A percentile compares a stretch with the other conserved stretches of the same genome.
phyloP scores from a whole-genome alignment of 352 stramenopile genomes.

The Pythium biforme region DNA sequence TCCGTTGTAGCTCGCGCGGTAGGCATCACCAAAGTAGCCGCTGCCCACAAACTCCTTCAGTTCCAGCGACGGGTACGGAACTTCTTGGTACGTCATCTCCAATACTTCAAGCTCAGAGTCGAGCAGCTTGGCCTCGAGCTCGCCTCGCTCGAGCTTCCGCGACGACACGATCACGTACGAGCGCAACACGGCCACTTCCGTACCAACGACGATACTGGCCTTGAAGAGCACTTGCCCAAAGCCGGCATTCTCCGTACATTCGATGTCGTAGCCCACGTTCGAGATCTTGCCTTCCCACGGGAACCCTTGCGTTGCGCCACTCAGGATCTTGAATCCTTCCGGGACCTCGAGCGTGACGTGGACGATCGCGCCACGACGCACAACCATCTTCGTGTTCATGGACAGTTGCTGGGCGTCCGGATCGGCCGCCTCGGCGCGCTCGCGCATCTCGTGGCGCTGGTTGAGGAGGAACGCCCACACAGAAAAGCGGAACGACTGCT shows the following conservation, averaged over 20 bases:
- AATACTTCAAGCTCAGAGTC: conserved; percentile 69
- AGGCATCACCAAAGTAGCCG: conserved; percentile 80
- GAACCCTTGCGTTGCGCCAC: conserved; percentile 66
- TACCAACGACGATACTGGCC: conserved; percentile 65
- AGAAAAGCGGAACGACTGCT: conserved; percentile 65
- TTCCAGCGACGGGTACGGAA: conserved; percentile 61
- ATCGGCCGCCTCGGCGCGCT: conserved; percentile 42
- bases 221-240: conserved; percentile 75
- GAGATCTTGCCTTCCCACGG: conserved; percentile 70
- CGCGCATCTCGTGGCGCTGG: conserved; percentile 66
- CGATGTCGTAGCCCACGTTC: conserved; percentile 53
- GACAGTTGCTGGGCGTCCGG: conserved; percentile 43
- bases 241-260: conserved; percentile 48
- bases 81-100: conserved; percentile 73
- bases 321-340: conserved; percentile 57
- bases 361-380: conserved; percentile 71
- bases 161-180: conserved; percentile 72
- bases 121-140: conserved; percentile 54
- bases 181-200: conserved; percentile 63
- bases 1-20: conserved; percentile 56
- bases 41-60: conserved; percentile 74
- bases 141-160: conserved; percentile 31
- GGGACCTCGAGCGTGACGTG: conserved; percentile 72
- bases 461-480: conserved; percentile 77
- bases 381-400: conserved; percentile 59